Percentiles rank a stretch among this genome's conserved stretches.
Evolutionary conservation across 2,329 filamentous ascomycete genomes (phyloP).

Genomic region (Diaporthe aspalathi): DNA sequence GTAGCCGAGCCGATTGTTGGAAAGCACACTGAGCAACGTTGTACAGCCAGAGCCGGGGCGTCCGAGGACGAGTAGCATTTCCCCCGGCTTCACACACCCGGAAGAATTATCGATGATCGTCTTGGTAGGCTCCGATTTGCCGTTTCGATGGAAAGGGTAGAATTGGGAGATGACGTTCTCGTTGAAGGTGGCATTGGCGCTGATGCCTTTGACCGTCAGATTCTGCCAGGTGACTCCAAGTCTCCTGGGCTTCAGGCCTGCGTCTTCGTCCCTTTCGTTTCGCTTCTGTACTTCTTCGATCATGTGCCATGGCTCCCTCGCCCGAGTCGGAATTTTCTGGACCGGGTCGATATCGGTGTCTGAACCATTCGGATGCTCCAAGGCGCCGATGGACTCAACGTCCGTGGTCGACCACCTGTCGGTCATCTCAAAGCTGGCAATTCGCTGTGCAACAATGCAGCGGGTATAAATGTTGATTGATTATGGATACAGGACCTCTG

Average conservation of each 20-base stretch:
- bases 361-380: not conserved
- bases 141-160: conserved; percentile 65
- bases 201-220: conserved; percentile 71
- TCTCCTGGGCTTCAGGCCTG: conserved; percentile 41
- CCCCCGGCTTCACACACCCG: conserved; percentile 77
- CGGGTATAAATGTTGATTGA: too few relatives aligned
- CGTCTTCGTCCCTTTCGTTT: not conserved
- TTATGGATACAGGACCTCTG: too few relatives aligned
- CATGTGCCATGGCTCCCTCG: not conserved
- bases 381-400: not conserved
- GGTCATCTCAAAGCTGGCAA: not conserved
- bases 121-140: conserved; percentile 68
- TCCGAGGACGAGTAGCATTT: conserved; percentile 78
- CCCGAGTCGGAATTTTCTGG: not conserved
- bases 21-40: conserved; percentile 75
- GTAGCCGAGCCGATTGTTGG: conserved; percentile 72
- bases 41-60: conserved; percentile 63
- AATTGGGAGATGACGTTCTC: conserved; percentile 72
- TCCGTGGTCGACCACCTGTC: not conserved
- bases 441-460: too few relatives aligned
- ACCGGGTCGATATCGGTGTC: not conserved
- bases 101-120: conserved; percentile 74
- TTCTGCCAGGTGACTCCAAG: conserved; percentile 75
- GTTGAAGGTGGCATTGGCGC: conserved; percentile 71
- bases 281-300: not conserved